Base-by-base conservation (phyloP, 139 green algal genomes). In the Chlorella sp. region DNA sequence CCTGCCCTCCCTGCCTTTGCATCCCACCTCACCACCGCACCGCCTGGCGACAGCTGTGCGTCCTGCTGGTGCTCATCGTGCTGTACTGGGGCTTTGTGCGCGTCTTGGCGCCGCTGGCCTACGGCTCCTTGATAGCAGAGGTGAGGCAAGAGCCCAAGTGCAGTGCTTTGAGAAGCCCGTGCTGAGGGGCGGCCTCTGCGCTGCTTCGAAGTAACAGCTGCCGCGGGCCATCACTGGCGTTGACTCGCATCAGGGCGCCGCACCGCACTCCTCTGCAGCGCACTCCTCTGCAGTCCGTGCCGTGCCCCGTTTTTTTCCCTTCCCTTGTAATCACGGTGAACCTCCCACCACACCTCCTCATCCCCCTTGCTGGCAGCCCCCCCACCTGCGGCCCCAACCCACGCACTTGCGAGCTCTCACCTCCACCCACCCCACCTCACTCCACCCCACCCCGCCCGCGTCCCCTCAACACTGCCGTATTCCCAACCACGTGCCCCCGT, bases 1-100 rank as follows among this genome's bases (percentile, higher is more conserved):
- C 48, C 48, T 57, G 48, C 48, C 48, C 48, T 57, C 48, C 48
- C 48, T 57, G 48, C 48, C 5, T 57, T 57, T 57, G 48, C 48
- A 57, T 57, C 48, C 48, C 48, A 57, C 48, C 48, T n/a, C n/a
- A n/a, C n/a, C n/a, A n/a, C n/a, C 48, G 48, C 48, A 16, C n/a
- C 48, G 9, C 48, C 7, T 57, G 48, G 48, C 48, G 48, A 5
- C 48, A 57, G 48, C 48, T 57, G 36, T 21, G 36, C 36, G 40
- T 68, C n/a, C 68, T 88, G 68, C 84, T 88, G 36, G 39, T 68
- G 9, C 84, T 88, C 39, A 88, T 66, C 39, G 39, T 81, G 39
- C 14, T 68, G 9, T 88, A 88, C 84, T 80, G 68, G 39, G 16
- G 32, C 4, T 88, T 81, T 30, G 37, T 88, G 16, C 84, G 84